These are phyloP conservation scores for Astragalus glycyphyllos DNA, from an alignment of 306 rosid species.

Conservation along the genomic window DNA sequence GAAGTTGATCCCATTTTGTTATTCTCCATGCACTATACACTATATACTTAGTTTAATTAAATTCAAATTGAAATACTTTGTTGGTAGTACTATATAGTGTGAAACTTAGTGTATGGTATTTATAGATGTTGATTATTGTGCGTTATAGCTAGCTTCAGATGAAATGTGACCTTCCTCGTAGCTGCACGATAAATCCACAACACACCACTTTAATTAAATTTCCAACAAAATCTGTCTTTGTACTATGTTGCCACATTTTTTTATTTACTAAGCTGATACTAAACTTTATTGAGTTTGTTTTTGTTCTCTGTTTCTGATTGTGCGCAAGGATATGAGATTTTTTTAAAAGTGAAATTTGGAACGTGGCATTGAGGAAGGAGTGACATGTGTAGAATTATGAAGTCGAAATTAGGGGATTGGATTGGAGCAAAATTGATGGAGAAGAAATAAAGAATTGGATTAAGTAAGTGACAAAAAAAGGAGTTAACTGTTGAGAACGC, in stretches of 20 bases:
- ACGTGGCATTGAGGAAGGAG: not conserved
- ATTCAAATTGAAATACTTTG: not conserved
- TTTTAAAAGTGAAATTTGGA: slow-evolving; percentile 37
- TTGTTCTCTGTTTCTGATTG: not conserved
- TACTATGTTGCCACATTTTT: not conserved
- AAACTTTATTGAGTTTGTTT: not conserved
- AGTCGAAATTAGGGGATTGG: slow-evolving; percentile 24
- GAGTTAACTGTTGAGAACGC: slow-evolving; percentile 57
- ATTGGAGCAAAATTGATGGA: slow-evolving; percentile 44
- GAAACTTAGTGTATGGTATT: slow-evolving; percentile 52
- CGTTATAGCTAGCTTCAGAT: slow-evolving; percentile 1
- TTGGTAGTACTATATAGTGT: not conserved
- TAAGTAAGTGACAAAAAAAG: slow-evolving; percentile 34
- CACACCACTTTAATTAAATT: not conserved
- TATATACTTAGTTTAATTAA: too few species aligned
- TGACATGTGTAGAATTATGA: slow-evolving; percentile 39
- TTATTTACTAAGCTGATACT: not conserved
- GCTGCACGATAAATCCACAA: slow-evolving; percentile 40
- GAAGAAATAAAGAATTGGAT: slow-evolving; percentile 41
- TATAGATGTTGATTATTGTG: slow-evolving; percentile 52
- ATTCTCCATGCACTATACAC: not conserved
- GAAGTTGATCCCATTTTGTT: not conserved
- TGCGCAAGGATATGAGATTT: slow-evolving; percentile 6
- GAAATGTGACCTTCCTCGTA: slow-evolving; percentile 62
- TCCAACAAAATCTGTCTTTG: slow-evolving; percentile 33